Base-by-base conservation (phyloP, 2,329 filamentous ascomycete genomes). In the Ambrosiella beaveri region DNA sequence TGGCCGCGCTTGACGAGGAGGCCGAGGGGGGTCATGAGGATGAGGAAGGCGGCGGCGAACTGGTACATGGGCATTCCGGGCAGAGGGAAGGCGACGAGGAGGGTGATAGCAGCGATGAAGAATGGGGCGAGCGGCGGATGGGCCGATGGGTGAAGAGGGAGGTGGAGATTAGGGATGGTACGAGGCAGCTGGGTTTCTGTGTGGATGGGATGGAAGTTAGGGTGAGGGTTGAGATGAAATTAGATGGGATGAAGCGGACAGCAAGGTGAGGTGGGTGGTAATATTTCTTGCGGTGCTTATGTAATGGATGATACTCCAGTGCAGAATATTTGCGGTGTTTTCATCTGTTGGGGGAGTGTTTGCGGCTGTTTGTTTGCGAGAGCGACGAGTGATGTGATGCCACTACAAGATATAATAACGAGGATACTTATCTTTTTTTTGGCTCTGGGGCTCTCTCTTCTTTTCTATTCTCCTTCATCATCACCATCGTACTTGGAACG, bases 171-270 rank as follows among this genome's bases (percentile, higher is more conserved):
- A 78, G 78, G 59, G 84, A 91, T 64, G 85, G 88, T 11, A 90
- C 88, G 8, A 81, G 87, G 65, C 82, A 86, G 68, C 75, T 95
- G 63, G 88, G 88, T 1, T 91, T 88, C 64, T 88, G 84, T 69
- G 81, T 96, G 59, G 88, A 94, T 66, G 82, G 84, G 0, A 67
- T 73, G 61, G 82, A 87, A 65, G 86, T 80, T 8, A 80, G 71
- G 62, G 77, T 96, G 40, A 76, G 88, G 44, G 78, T 95, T 54
- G 39, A 54, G 38, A 54, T 17, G 37, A 54, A 51, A 17, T 27
- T 2, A 35, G 47, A 11, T 3, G 8, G 8, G 17, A 36, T 27
- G n/a, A 41, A n/a, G 39, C 9, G 39, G 39, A 9, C 9, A 41
- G 39, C 9, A 11, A 41, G 9, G n/a, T 36, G 47, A 35, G 47